These are phyloP conservation scores for Quercus ilex DNA, from an alignment of 306 rosid species.

Conservation along the genomic window DNA sequence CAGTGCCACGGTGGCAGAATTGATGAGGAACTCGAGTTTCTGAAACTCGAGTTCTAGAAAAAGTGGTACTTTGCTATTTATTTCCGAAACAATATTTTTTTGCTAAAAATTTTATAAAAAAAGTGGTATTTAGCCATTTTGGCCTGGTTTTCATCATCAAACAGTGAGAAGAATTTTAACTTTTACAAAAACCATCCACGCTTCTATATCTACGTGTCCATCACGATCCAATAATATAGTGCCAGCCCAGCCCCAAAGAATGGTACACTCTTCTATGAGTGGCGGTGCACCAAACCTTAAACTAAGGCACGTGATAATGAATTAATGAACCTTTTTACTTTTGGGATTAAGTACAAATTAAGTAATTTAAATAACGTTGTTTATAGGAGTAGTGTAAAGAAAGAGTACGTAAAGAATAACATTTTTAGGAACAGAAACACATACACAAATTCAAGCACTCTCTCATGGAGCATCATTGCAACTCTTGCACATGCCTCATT, in stretches of 20 bases:
- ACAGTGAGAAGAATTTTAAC: background rate
- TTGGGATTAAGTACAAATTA: background rate
- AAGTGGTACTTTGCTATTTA: no score
- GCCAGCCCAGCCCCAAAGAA: background rate
- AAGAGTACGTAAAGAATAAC: background rate
- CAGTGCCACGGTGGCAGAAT: no score
- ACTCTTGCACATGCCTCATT: constrained; percentile 22
- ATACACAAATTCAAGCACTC: background rate
- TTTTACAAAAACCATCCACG: background rate
- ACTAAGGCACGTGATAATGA: background rate
- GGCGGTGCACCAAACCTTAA: background rate
- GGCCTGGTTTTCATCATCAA: constrained; percentile 24
- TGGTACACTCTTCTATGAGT: background rate
- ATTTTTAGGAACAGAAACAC: background rate
- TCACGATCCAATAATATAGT: background rate
- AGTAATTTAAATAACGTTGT: background rate
- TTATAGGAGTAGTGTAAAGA: background rate
- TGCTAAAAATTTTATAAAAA: no score
- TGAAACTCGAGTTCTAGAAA: no score
- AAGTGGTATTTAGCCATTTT: no score
- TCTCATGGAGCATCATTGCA: constrained; percentile 25
- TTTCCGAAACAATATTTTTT: no score
- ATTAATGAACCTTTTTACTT: background rate
- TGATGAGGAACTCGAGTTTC: no score
- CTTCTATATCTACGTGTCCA: background rate